Base-by-base conservation (phyloP, 2,329 filamentous ascomycete genomes). In the Stylonectria norvegica region DNA sequence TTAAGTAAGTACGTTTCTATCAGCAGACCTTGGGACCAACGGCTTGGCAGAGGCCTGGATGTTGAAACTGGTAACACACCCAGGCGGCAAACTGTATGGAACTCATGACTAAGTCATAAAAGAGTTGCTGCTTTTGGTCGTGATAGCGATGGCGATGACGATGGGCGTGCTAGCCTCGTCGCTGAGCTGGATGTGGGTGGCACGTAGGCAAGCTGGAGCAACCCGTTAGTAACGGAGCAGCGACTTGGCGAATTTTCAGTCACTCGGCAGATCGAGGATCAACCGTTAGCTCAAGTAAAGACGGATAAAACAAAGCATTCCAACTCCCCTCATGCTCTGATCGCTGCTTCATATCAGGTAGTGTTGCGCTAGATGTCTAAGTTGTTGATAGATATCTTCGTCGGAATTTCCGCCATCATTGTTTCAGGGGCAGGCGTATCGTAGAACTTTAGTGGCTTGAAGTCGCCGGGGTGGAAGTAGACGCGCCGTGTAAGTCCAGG, bases 281-380 rank as follows among this genome's bases (percentile, higher is more conserved):
- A 3, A 40, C 15, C 11, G 27, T 20, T 28, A 40, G 14, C 19
- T 36, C 38, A 5, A 40, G 27, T 3, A 40, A 15, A 6, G 42
- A 40, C 15, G 42, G 34, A 19, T 44, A 30, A 25, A 44, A 34
- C 14, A 18, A 15, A 5, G 40, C 42, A 16, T 44, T 44, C 42
- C 34, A 44, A 20, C 15, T 36, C 11, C 29, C 34, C 14, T 44
- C 30, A 5, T 44, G 30, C 23, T 39, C 34, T 23, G 41, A 33
- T 10, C 34, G 38, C 15, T 29, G 27, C 20, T 37, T 30, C n/a
- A 30, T 30, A 41, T 22, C 25, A 18, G n/a, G 29, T 18, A 5
- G 38, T 41, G 18, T 33, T 32, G n/a, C 35, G 34, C 10, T 20
- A 38, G 22, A 44, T 44, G 11, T 14, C 23, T 23, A 2, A 44